phyloP scores from a whole-genome alignment of 169 alveolate genomes.

The Cryptosporidium parvum region DNA sequence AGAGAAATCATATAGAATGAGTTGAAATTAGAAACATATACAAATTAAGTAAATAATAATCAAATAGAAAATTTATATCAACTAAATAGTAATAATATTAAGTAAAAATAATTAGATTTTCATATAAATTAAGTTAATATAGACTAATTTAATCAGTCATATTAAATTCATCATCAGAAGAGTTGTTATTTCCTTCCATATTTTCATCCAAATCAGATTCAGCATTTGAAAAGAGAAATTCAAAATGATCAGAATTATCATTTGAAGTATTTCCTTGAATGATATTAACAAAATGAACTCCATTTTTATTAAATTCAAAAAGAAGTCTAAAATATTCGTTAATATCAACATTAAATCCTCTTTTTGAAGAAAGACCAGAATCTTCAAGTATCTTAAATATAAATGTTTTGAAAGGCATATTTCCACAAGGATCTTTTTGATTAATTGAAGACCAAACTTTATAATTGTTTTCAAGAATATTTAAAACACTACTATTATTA shows the following conservation, averaged over 20 bases:
- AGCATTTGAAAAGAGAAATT: conserved; percentile 4
- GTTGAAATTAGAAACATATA: not conserved
- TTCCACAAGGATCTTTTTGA: conserved; percentile 78
- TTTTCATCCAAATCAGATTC: conserved; percentile 22
- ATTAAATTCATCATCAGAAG: not conserved
- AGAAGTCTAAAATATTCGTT: conserved; percentile 89
- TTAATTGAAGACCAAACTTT: conserved; percentile 88
- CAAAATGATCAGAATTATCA: not conserved
- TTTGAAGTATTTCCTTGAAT: conserved; percentile 3
- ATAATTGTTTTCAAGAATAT: conserved; percentile 93
- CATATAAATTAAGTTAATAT: too few relatives aligned
- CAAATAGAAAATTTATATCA: too few relatives aligned
- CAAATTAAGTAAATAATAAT: not conserved
- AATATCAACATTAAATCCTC: conserved; percentile 89
- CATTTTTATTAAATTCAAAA: conserved; percentile 89
- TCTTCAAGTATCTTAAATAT: conserved; percentile 80
- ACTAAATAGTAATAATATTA: not conserved
- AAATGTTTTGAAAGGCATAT: conserved; percentile 63
- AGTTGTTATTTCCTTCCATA: conserved; percentile 10
- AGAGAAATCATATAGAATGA: not conserved
- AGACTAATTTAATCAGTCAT: not conserved
- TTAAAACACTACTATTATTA: conserved; percentile 92
- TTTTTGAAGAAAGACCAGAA: conserved; percentile 81
- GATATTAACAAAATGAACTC: conserved; percentile 85
- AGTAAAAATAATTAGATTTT: too few relatives aligned